These are phyloP conservation scores for Geum urbanum DNA, from an alignment of 306 rosid species.

Conservation along the genomic window DNA sequence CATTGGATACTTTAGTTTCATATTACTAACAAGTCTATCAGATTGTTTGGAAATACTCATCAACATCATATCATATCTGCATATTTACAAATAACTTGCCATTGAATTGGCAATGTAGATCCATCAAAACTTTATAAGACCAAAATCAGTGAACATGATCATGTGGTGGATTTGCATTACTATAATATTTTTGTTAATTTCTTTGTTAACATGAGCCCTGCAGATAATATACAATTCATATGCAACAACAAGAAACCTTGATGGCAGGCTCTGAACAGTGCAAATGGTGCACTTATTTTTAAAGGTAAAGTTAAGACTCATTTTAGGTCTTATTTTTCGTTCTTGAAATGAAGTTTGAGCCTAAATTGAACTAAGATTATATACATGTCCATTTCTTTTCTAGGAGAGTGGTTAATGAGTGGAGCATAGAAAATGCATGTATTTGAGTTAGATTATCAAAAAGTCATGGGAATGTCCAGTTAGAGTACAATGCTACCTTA, in stretches of 20 bases:
- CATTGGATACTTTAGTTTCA: conserved; percentile 54
- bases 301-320: conserved; percentile 38
- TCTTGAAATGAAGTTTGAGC: not conserved
- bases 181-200: conserved; percentile 72
- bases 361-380: not conserved
- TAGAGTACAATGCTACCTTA: conserved; percentile 67
- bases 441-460: conserved; percentile 57
- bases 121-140: conserved; percentile 80
- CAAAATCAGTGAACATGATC: conserved; percentile 41
- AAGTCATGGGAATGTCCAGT: conserved; percentile 70
- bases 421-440: conserved; percentile 49
- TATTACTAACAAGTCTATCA: conserved; percentile 79
- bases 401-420: conserved; percentile 60
- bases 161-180: conserved; percentile 58
- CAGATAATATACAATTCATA: conserved; percentile 65
- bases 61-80: conserved; percentile 47
- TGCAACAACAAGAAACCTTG: conserved; percentile 65
- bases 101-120: conserved; percentile 82
- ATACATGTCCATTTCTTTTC: conserved; percentile 9
- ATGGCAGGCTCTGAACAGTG: conserved; percentile 53
- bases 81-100: conserved; percentile 61
- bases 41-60: conserved; percentile 65
- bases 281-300: conserved; percentile 70
- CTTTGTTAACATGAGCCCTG: conserved; percentile 62
- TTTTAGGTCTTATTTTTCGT: not conserved